Evolutionary conservation across 2,329 filamentous ascomycete genomes (phyloP), one percentile per base, ranked within the genome.

Genomic region (Talaromyces islandicus): DNA sequence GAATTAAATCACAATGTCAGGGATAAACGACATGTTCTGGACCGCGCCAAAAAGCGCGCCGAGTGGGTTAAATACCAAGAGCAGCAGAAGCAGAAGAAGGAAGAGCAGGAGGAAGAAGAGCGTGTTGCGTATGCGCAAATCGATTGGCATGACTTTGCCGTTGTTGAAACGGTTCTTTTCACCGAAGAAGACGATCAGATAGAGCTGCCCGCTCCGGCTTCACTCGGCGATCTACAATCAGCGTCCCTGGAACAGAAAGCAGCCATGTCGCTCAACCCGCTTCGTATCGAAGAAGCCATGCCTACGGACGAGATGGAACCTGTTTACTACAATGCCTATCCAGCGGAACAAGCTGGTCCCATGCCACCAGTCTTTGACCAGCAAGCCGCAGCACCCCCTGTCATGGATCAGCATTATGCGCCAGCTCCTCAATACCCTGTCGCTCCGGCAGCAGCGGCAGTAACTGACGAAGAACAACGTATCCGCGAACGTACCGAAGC

Each of bases 81-180:
- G 66, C 80, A 87, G 58, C 90, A 97, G 77, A 93, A 92, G 73
- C 85, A 88, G 67, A 90, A 92, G 80, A 92, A 92, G 71, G 92
- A 96, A 69, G 91, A 95, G 69, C 87, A 92, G 64, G 89, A 88
- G 46, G 90, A 95, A 70, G 86, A 91, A 69, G 90, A 96, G 73
- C 87, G 88, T 69, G 78, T 87, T 55, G 83, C 83, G 57, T 89
- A 94, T 74, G 89, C 89, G 1, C 89, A 94, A 68, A 94, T 99
- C 64, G 94, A 99, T 75, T 99, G 94, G 94, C 91, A 96, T 70
- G 93, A 97, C 72, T 99, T 99, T 68, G 88, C 93, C 35, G 89
- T 99, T 21, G 92, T 97, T 51, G 94, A 97, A 75, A 97, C 92
- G 0, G 92, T 99, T 58, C 82, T 91, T 17, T 99, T 99, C 74